Evolutionary conservation across 108 stramenopile genomes (phyloP), one percentile per base, ranked within the genome.

Genomic region (Chaetoceros tenuissimus): DNA sequence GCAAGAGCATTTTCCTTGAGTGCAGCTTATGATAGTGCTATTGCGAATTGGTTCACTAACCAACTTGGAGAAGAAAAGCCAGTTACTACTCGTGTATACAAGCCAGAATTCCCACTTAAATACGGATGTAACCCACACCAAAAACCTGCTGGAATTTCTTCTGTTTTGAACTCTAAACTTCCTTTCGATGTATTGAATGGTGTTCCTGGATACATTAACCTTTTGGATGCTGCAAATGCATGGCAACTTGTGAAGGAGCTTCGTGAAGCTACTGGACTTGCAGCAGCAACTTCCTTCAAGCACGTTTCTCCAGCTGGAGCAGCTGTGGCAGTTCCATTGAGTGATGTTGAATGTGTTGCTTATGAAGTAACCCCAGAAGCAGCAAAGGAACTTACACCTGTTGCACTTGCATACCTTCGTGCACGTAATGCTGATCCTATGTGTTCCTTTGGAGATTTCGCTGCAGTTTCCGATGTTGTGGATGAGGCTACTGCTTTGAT

Each of bases 101-200:
- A 80, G 60, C 91, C 89, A 28, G 84, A 86, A 66, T 79, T 81
- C 68, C 57, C 78, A 8, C 77, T 99, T 57, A 97, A 99, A 64
- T 99, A 99, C 76, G 98, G 92, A 31, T 89, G 87, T 78, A 99
- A 99, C 69, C 98, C 98, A 16, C 97, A 99, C 52, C 98, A 99
- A 65, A 88, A 81, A 52, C 96, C 93, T 18, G 94, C 98, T 2
- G 71, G 63, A 8, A 92, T 99, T 64, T 75, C 66, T 29, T 84
- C 85, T 22, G 76, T 85, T n/a, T 56, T 84, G 28, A 91, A 89
- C 44, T 44, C 55, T 51, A 50, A 67, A 16, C 71, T 97, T 53
- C 98, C 98, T 3, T 99, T 98, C 64, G 50, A 63, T 46, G 85
- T 97, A 24, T 61, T 89, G 34, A 89, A 94, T 60, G 98, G 98